phyloP scores from a whole-genome alignment of 75 land plant species.

The Chamaecyparis obtusa region DNA sequence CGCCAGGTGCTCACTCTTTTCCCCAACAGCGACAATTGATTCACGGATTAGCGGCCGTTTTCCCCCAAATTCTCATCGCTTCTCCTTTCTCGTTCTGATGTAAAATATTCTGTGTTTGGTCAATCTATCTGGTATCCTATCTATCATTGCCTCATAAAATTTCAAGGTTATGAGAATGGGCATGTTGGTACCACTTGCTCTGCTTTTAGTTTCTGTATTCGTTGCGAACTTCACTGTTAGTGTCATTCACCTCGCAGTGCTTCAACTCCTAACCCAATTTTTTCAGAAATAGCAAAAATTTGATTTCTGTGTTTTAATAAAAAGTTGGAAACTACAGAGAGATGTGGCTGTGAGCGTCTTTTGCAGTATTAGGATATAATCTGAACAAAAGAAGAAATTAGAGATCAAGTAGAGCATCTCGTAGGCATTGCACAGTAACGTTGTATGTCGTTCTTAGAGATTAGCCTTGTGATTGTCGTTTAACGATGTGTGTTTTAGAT shows the following conservation, averaged over 20 bases:
- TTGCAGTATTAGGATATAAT: too few species aligned
- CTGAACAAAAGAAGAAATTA: not conserved
- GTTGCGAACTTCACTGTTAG: too few species aligned
- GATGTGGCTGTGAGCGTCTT: not conserved
- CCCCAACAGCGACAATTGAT: constrained; percentile 12
- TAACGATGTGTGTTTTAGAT: not conserved
- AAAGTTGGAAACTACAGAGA: too few species aligned
- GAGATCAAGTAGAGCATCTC: not conserved
- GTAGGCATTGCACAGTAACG: not conserved
- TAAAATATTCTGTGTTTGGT: not conserved
- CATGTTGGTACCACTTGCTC: not conserved
- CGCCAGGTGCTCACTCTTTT: constrained; percentile 15
- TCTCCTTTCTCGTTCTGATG: not conserved
- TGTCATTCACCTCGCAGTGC: too few species aligned
- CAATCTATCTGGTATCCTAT: not conserved
- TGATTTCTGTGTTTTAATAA: too few species aligned
- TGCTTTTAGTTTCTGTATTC: not conserved
- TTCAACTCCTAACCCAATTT: not conserved
- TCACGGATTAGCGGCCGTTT: not conserved
- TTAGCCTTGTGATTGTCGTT: not conserved
- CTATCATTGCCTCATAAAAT: not conserved
- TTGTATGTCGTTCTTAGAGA: not conserved
- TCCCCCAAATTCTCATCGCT: not conserved
- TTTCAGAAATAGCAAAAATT: not conserved
- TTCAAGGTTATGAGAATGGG: not conserved